Base-by-base conservation (phyloP, 2,329 filamentous ascomycete genomes). In the Sarocladiaceae sp. region DNA sequence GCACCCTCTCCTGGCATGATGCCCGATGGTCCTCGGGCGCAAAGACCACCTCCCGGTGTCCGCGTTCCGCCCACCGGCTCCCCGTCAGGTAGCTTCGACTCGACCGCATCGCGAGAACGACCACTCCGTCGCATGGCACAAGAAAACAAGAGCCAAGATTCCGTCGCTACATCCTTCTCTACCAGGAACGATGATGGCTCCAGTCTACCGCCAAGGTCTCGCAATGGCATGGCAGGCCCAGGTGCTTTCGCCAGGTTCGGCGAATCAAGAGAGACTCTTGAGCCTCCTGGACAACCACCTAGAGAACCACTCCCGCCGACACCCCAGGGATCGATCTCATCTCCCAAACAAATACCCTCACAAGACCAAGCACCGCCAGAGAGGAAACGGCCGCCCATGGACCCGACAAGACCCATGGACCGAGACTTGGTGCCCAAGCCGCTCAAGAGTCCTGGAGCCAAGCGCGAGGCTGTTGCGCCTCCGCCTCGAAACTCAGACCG, bases 361-460 rank as follows among this genome's bases (percentile, higher is more conserved):
- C 61, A 61, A n/a, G 75, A 76, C 31, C 69, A 77, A 20, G 73
- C 72, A 29, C 75, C 80, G 1, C 85, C 85, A 0, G 83, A 87
- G 58, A 74, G 85, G 55, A 83, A 78, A 63, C 72, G 85, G 47
- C 85, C 85, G 2, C 82, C 84, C 0, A 86, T 88, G 82, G 79
- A 85, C 54, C 76, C 79, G 7, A 66, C 77, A 6, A 71, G 79
- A 28, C 78, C 79, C 7, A 71, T 75, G 48, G 75, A 83, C 57
- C 74, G 73, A 46, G 76, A 80, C 50, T 65, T 84, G 31, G 79
- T 84, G 2, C 80, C 80, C 6, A 80, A 78, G 3, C 80, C 80
- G 4, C 61, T 84, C 37, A 79, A 79, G 67, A 82, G 78, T 57
- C 74, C 76, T 23, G 66, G 64, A 7, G 65, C 67, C 52, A 76